These are phyloP conservation scores for Gleditsia sinensis DNA, from an alignment of 306 rosid genomes.

Conservation along the genomic window DNA sequence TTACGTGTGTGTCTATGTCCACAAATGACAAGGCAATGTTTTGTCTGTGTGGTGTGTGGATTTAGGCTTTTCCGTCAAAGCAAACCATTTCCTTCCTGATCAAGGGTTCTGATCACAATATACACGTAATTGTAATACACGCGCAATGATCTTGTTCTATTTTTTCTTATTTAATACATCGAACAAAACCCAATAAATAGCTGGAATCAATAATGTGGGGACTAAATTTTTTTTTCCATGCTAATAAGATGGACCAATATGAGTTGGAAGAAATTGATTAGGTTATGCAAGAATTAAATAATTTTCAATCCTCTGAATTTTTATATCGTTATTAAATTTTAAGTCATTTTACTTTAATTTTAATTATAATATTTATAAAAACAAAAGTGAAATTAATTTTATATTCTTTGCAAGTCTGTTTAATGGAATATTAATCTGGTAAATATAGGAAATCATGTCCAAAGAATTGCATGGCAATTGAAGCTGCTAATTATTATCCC, in stretches of 20 bases:
- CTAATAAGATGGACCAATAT: background rate
- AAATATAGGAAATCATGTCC: too few species aligned
- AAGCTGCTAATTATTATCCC: too few species aligned
- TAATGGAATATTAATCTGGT: too few species aligned
- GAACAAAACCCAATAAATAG: background rate
- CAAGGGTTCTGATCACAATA: background rate
- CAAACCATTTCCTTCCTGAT: background rate
- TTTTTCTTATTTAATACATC: background rate
- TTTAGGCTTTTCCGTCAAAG: background rate
- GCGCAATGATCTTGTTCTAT: background rate
- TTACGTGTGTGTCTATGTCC: background rate
- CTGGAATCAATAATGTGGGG: constrained; percentile 14
- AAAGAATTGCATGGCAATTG: too few species aligned
- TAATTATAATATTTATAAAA: too few species aligned
- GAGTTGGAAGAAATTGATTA: constrained; percentile 17
- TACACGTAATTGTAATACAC: background rate
- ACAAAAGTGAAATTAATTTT: too few species aligned
- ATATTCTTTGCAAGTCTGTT: too few species aligned
- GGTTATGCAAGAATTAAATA: background rate
- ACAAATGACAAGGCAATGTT: background rate
- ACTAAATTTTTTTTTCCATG: too few species aligned
- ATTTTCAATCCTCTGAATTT: background rate
- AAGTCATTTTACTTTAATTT: too few species aligned
- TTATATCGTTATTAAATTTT: background rate
- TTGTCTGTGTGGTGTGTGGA: background rate